These are phyloP conservation scores for Glomus cerebriforme DNA, from an alignment of 192 early-diverging fungal species.

Conservation along the genomic window DNA sequence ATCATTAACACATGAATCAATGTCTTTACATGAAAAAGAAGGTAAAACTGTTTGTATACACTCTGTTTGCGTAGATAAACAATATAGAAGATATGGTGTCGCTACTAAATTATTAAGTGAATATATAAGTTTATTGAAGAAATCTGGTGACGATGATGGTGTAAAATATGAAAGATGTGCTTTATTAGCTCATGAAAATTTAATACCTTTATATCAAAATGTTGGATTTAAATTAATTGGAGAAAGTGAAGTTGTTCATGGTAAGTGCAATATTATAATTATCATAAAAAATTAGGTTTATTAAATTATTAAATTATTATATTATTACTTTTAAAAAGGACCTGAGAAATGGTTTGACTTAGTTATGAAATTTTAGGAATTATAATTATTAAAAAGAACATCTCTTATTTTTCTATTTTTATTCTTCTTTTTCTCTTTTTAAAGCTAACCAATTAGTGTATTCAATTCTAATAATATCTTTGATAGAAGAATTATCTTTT, in stretches of 20 bases:
- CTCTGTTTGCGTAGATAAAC: conserved; percentile 59
- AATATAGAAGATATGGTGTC: conserved; percentile 57
- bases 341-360: conserved; percentile 32
- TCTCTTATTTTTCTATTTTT: background rate
- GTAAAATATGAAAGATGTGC: conserved; percentile 47
- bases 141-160: conserved; percentile 33
- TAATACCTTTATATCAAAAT: conserved; percentile 61
- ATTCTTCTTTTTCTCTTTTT: background rate
- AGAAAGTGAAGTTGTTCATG: conserved; percentile 62
- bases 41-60: conserved; percentile 70
- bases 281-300: no score
- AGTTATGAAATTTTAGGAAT: background rate
- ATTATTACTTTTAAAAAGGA: conserved; percentile 7
- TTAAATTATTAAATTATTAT: no score
- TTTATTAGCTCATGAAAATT: conserved; percentile 56
- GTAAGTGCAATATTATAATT: conserved; percentile 26
- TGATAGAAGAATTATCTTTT: conserved; percentile 46
- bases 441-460: conserved; percentile 48
- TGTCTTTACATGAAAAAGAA: conserved; percentile 59
- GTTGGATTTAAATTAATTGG: conserved; percentile 64
- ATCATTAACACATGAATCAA: conserved; percentile 64
- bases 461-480: conserved; percentile 53
- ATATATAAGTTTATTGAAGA: conserved; percentile 47
- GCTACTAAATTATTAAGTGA: conserved; percentile 50
- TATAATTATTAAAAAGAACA: background rate